Conservation (phyloP, 768 basidiomycete genomes). For the Dioszegia crocea region DNA sequence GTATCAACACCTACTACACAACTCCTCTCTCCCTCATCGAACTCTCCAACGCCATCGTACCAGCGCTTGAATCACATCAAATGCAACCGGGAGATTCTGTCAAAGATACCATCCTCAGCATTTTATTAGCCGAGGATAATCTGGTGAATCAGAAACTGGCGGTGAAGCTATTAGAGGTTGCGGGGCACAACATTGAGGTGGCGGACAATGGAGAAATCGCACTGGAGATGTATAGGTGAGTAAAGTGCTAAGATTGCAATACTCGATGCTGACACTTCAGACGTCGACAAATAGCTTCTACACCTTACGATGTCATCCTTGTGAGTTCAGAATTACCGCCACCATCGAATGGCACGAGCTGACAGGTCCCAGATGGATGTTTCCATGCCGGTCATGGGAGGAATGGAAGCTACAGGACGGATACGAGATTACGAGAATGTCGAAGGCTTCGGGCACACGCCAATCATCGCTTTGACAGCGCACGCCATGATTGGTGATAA, state of each 20-base stretch:
- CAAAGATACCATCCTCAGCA: conserved; percentile 82
- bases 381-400: conserved; percentile 76
- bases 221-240: conserved; percentile 64
- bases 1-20: conserved; percentile 90
- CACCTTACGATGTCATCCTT: conserved; percentile 85
- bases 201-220: conserved; percentile 95
- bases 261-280: conserved; percentile 10
- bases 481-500: conserved; percentile 66
- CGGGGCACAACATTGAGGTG: conserved; percentile 91
- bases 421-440: conserved; percentile 80
- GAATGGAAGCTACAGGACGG: conserved; percentile 92
- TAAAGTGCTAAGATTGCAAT: not conserved
- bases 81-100: conserved; percentile 80
- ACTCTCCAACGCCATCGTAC: conserved; percentile 83
- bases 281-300: conserved; percentile 56
- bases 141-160: conserved; percentile 73
- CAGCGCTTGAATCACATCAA: conserved; percentile 91
- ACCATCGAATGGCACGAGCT: not conserved
- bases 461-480: conserved; percentile 94
- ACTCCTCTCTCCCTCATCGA: conserved; percentile 84
- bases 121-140: conserved; percentile 95
- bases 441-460: conserved; percentile 66
- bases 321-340: conserved; percentile 54
- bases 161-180: conserved; percentile 92
- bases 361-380: conserved; percentile 74